Evolutionary conservation across 1,284 basidiomycete species (phyloP).

Genomic region (Trichosporon inkin): DNA sequence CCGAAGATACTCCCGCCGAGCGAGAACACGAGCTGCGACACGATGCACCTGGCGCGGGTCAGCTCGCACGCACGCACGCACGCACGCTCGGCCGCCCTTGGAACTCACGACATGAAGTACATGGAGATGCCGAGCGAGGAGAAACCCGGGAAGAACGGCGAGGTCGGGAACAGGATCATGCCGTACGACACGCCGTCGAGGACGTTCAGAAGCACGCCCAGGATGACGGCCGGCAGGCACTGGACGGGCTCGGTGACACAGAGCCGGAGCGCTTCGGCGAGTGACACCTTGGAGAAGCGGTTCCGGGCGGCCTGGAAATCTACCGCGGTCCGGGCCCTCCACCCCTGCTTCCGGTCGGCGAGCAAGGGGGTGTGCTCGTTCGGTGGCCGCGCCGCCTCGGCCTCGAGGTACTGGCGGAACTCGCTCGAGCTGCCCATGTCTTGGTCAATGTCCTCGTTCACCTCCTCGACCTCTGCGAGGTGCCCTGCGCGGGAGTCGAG

Average conservation of each 20-base stretch:
- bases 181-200: constrained; percentile 76
- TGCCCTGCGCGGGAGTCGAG: constrained; percentile 6
- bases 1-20: constrained; percentile 81
- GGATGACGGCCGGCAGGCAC: constrained; percentile 73
- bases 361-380: constrained; percentile 21
- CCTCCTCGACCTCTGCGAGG: constrained; percentile 14
- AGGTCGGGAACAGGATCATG: constrained; percentile 77
- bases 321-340: constrained; percentile 15
- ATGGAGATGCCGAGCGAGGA: constrained; percentile 89
- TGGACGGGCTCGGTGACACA: constrained; percentile 52
- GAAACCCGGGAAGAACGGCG: constrained; percentile 72
- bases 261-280: constrained; percentile 35
- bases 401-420: constrained; percentile 18
- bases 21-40: constrained; percentile 82
- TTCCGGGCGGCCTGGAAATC: constrained; percentile 16
- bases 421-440: constrained; percentile 14
- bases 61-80: no score
- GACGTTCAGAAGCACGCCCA: constrained; percentile 84
- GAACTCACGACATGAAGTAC: constrained; percentile 79
- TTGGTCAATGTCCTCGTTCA: constrained; percentile 17
- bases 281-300: constrained; percentile 36
- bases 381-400: constrained; percentile 7
- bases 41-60: constrained; percentile 56
- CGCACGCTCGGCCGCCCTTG: no score
- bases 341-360: constrained; percentile 18